Percentiles rank a stretch among this genome's conserved stretches.
phyloP scores from a whole-genome alignment of 208 protist species.

The Leishmania gerbilli region DNA sequence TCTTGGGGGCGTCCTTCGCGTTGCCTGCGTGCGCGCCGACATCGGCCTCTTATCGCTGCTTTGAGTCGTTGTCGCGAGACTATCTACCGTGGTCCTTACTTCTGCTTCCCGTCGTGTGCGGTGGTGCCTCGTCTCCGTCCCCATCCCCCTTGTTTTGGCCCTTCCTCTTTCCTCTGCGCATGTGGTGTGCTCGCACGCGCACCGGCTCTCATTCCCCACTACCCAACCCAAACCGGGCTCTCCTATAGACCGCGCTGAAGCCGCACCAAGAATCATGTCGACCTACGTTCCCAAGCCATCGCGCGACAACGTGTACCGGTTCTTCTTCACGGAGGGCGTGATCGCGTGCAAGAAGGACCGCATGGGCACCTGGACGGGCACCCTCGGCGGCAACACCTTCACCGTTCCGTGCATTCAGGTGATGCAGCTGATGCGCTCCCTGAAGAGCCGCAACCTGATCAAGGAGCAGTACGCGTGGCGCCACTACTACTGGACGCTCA shows the following conservation, averaged over 20 bases:
- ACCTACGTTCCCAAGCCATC: conserved; percentile 77
- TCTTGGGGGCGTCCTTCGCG: neutral
- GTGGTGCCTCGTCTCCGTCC: neutral
- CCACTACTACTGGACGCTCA: conserved; percentile 96
- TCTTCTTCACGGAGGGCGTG: conserved; percentile 92
- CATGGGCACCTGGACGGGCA: conserved; percentile 85
- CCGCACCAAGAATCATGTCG: neutral
- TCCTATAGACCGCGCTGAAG: neutral
- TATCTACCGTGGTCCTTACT: neutral
- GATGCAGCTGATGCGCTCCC: conserved; percentile 91
- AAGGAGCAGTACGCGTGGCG: conserved; percentile 94
- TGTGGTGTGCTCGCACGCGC: neutral
- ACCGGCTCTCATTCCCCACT: neutral
- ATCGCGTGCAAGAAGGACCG: conserved; percentile 93
- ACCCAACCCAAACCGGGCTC: neutral
- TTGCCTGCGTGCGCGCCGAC: neutral
- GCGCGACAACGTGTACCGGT: conserved; percentile 91
- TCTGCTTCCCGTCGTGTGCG: neutral
- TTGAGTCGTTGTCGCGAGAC: neutral
- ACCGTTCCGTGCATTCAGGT: conserved; percentile 80
- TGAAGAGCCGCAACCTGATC: conserved; percentile 91
- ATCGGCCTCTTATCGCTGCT: neutral
- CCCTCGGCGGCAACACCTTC: conserved; percentile 79
- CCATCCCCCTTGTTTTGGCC: neutral
- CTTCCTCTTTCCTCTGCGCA: neutral